phyloP scores from a whole-genome alignment of 306 rosid genomes.

The Lathyrus sativus region DNA sequence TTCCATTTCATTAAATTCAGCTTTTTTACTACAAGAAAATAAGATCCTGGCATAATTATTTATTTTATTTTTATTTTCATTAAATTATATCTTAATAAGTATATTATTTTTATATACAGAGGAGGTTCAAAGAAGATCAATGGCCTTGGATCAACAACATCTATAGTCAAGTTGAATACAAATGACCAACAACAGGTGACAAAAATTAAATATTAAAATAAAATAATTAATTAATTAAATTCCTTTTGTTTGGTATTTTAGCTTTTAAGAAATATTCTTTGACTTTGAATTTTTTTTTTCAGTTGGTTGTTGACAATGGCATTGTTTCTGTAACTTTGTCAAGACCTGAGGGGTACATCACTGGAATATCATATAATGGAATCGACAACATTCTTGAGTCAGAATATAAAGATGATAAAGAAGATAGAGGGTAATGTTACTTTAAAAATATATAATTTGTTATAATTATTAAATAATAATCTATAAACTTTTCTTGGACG shows the following conservation, averaged over 20 bases:
- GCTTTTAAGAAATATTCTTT: not conserved
- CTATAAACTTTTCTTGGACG: too few species aligned
- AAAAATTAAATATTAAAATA: not conserved
- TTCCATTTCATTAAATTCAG: not conserved
- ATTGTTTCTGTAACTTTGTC: constrained; percentile 58
- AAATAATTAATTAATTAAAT: not conserved
- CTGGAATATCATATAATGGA: constrained; percentile 65
- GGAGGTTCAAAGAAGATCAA: not conserved
- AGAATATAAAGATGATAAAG: constrained; percentile 12
- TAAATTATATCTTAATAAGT: not conserved
- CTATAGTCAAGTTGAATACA: constrained; percentile 31
- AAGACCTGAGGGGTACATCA: constrained; percentile 57
- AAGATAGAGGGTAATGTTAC: constrained; percentile 62
- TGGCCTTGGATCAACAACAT: not conserved
- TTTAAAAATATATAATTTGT: too few species aligned
- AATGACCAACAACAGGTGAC: constrained; percentile 34
- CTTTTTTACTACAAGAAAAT: not conserved
- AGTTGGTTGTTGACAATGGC: constrained; percentile 74
- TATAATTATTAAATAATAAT: too few species aligned
- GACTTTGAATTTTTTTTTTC: constrained; percentile 42
- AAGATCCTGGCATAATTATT: not conserved
- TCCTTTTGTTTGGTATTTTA: constrained; percentile 10
- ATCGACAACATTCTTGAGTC: constrained; percentile 59
- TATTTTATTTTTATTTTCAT: too few species aligned
- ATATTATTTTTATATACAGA: constrained; percentile 6